Conservation (phyloP, 106 monocot species). For the Alisma plantagoaquatica region DNA sequence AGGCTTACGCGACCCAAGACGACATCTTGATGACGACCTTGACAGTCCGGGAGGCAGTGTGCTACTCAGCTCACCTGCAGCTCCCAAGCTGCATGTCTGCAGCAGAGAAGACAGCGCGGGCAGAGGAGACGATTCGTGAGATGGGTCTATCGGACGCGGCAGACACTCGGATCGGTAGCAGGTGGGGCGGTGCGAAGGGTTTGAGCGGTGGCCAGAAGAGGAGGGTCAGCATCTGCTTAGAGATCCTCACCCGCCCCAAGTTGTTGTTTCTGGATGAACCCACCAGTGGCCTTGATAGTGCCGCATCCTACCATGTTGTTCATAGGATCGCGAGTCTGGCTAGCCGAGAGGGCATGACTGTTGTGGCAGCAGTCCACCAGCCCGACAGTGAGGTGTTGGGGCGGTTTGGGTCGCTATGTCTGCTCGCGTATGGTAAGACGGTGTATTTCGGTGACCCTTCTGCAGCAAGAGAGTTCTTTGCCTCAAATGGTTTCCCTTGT, state of each 20-base stretch:
- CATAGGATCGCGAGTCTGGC: constrained; percentile 44
- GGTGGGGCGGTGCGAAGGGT: constrained; percentile 33
- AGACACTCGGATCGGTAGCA: background rate
- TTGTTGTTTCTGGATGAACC: too few species aligned
- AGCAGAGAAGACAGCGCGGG: background rate
- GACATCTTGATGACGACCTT: background rate
- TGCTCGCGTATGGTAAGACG: constrained; percentile 70
- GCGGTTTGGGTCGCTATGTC: constrained; percentile 48
- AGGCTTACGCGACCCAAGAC: constrained; percentile 4
- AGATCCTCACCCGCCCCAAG: constrained; percentile 73
- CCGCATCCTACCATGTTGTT: constrained; percentile 66
- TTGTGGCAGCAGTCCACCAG: constrained; percentile 68
- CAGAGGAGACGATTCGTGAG: background rate
- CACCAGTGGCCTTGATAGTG: too few species aligned
- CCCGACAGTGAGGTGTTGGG: constrained; percentile 84
- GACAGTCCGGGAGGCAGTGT: too few species aligned
- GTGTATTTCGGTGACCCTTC: constrained; percentile 66
- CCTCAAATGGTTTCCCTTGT: constrained; percentile 64
- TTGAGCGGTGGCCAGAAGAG: constrained; percentile 76
- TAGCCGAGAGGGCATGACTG: constrained; percentile 54
- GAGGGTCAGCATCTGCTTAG: constrained; percentile 67
- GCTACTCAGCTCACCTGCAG: too few species aligned
- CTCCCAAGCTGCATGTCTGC: background rate
- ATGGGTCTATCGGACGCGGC: background rate
- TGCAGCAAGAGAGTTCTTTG: constrained; percentile 63